Conservation (phyloP, 371 early-diverging fungal species). For the Actinomucor elegans region DNA sequence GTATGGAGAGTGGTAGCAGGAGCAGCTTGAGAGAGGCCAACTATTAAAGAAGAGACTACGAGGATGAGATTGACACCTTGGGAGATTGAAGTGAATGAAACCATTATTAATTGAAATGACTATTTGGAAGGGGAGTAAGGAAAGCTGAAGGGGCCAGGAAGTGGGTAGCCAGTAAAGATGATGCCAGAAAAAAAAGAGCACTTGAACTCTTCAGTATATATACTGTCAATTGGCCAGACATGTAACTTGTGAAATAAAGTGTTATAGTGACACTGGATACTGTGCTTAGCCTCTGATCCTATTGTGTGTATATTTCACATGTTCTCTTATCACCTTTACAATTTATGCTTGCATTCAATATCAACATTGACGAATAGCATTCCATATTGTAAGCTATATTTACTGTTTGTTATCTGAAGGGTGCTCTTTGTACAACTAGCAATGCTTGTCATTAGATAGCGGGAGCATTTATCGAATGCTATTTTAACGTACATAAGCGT, state of each 20-base stretch:
- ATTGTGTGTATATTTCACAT: too few species aligned
- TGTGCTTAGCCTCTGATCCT: too few species aligned
- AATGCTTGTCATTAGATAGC: too few species aligned
- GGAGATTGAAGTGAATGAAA: constrained; percentile 12
- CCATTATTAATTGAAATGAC: too few species aligned
- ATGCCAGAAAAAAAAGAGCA: not conserved
- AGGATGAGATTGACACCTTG: not conserved
- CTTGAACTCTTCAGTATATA: not conserved
- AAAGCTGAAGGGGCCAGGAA: not conserved
- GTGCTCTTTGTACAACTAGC: too few species aligned
- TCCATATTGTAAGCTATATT: too few species aligned
- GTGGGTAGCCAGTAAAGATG: not conserved
- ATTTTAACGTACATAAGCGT: too few species aligned
- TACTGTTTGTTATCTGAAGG: too few species aligned
- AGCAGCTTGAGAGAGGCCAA: constrained; percentile 3
- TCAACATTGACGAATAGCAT: too few species aligned
- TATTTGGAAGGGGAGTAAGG: not conserved
- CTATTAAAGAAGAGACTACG: constrained; percentile 1
- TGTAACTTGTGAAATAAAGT: not conserved
- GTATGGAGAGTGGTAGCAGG: not conserved
- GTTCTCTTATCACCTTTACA: not conserved
- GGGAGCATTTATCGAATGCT: too few species aligned
- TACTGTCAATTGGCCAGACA: not conserved
- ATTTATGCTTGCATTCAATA: not conserved
- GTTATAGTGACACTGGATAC: too few species aligned